Evolutionary conservation across 1,284 basidiomycete species (phyloP).

Genomic region (Apiotrichum akiyoshidainum): DNA sequence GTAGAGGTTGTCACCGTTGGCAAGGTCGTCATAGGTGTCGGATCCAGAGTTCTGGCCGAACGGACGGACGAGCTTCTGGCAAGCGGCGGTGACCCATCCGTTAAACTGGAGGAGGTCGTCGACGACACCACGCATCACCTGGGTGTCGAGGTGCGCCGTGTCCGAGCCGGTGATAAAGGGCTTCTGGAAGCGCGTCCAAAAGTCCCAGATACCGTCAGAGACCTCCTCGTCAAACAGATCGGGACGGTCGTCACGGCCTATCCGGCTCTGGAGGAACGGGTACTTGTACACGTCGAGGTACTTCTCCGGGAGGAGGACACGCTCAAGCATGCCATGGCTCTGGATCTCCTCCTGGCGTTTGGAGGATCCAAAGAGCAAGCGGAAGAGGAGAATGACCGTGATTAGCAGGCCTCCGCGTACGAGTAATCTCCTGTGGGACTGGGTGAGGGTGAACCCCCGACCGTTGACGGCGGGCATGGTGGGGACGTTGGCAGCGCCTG

Average conservation of each 20-base stretch:
- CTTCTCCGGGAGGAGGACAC: conserved; percentile 76
- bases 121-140: conserved; percentile 77
- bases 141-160: conserved; percentile 79
- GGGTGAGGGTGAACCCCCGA: conserved; percentile 31
- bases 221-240: conserved; percentile 77
- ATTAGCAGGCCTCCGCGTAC: conserved; percentile 43
- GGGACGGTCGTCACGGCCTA: conserved; percentile 74
- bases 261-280: conserved; percentile 77
- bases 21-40: conserved; percentile 80
- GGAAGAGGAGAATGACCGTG: conserved; percentile 38
- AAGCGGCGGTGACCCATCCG: conserved; percentile 98
- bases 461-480: conserved; percentile 28
- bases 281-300: conserved; percentile 80
- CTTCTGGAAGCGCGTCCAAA: conserved; percentile 84
- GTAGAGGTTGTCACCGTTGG: conserved; percentile 75
- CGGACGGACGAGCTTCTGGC: conserved; percentile 81
- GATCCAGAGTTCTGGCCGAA: conserved; percentile 83
- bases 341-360: conserved; percentile 58
- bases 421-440: conserved; percentile 39
- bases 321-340: conserved; percentile 77
- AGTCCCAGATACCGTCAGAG: conserved; percentile 72
- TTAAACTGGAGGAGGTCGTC: conserved; percentile 87
- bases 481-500: conserved; percentile 25
- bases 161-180: conserved; percentile 79
- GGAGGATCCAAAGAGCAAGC: conserved; percentile 35